Percentiles rank a stretch among this genome's conserved stretches.
Conservation (phyloP, 164 flowering plant species). For the Chimonanthus praecox region DNA sequence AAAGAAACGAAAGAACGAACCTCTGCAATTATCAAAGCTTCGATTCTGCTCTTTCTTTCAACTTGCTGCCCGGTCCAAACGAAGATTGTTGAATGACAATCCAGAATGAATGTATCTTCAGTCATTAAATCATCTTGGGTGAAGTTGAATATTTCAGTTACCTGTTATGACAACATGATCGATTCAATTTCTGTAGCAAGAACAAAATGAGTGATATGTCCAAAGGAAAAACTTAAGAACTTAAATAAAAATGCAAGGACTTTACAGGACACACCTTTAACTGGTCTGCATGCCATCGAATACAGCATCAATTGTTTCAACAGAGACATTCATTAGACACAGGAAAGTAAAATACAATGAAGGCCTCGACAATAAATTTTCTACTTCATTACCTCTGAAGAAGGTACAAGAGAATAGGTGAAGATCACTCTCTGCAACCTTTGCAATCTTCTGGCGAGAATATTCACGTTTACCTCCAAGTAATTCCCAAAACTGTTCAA, state of each 20-base stretch:
- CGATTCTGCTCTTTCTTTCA: constrained; percentile 51
- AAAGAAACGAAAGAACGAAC: constrained; percentile 30
- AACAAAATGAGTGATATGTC: neutral
- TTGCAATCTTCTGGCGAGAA: constrained; percentile 69
- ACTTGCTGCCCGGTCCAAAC: constrained; percentile 95
- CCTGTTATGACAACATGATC: constrained; percentile 38
- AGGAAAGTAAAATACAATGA: neutral
- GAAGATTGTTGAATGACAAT: constrained; percentile 82
- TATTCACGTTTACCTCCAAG: constrained; percentile 89
- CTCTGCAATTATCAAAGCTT: constrained; percentile 82
- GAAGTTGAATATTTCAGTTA: constrained; percentile 77
- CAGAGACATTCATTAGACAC: constrained; percentile 14
- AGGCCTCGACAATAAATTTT: neutral
- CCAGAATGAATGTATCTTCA: constrained; percentile 86
- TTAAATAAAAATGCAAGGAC: neutral
- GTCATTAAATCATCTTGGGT: constrained; percentile 97
- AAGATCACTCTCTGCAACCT: constrained; percentile 78
- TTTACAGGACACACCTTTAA: constrained; percentile 56
- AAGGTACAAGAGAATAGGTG: constrained; percentile 79
- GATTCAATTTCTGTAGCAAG: neutral
- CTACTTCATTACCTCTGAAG: constrained; percentile 45
- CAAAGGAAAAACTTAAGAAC: neutral
- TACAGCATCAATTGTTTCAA: constrained; percentile 12
- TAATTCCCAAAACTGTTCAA: constrained; percentile 86
- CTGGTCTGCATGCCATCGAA: constrained; percentile 46